Conservation (phyloP, 176 grass and related monocot species). For the Otatea glauca region DNA sequence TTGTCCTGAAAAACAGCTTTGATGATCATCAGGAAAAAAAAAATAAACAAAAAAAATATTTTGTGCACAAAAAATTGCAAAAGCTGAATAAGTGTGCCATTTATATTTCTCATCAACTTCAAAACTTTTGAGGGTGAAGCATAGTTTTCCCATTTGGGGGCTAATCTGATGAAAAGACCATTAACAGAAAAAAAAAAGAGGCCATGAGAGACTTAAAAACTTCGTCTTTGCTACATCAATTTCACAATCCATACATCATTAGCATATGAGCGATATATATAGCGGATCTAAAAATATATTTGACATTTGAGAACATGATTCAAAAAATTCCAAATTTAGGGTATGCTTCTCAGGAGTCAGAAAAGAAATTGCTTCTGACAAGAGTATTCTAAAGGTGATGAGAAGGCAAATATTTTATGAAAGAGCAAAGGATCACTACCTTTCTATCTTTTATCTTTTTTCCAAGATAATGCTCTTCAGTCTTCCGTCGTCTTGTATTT, state of each 20-base stretch:
- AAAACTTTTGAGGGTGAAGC: not conserved
- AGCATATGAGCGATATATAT: not conserved
- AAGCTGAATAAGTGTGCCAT: not conserved
- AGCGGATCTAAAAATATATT: constrained; percentile 15
- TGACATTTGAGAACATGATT: constrained; percentile 16
- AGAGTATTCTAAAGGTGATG: not conserved
- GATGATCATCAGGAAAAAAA: constrained; percentile 40
- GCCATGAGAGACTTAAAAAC: not conserved
- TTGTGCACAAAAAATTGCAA: not conserved
- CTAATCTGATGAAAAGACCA: not conserved
- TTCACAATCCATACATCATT: not conserved
- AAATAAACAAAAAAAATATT: constrained; percentile 3
- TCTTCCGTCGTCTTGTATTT: constrained; percentile 64
- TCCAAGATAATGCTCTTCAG: constrained; percentile 62
- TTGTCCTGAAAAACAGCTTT: constrained; percentile 64
- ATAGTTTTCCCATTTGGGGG: not conserved
- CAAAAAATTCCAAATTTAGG: constrained; percentile 12
- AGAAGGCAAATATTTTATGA: constrained; percentile 10
- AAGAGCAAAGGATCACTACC: constrained; percentile 49
- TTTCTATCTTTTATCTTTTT: constrained; percentile 80
- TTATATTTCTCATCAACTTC: not conserved
- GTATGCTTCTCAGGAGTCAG: not conserved
- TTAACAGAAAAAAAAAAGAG: not conserved
- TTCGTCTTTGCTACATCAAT: constrained; percentile 22
- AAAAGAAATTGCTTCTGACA: constrained; percentile 28